These are phyloP conservation scores for Zelopaecilomyces penicillatus DNA, from an alignment of 2,329 filamentous ascomycete genomes.

Conservation along the genomic window DNA sequence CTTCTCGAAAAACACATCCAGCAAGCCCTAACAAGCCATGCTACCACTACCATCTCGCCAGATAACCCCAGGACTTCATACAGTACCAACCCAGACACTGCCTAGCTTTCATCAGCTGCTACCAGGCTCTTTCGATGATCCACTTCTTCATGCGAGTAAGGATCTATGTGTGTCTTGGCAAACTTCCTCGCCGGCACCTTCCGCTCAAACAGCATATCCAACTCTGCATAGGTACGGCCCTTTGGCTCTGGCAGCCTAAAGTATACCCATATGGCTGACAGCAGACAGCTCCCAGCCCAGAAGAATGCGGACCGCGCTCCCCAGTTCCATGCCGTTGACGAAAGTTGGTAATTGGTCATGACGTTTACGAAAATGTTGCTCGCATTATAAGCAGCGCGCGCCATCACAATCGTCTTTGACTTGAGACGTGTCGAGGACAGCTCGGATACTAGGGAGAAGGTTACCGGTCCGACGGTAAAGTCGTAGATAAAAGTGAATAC, in stretches of 20 bases:
- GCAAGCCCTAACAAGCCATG: slow-evolving; percentile 20
- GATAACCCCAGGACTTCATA: too few species aligned
- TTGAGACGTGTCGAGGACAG: slow-evolving; percentile 45
- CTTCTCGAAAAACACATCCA: slow-evolving; percentile 32
- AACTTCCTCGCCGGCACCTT: slow-evolving; percentile 24
- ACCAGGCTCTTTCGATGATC: too few species aligned
- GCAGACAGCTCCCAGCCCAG: slow-evolving; percentile 39
- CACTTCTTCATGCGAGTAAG: too few species aligned
- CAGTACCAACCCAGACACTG: too few species aligned
- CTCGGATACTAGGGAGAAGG: slow-evolving; percentile 44
- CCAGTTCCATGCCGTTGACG: slow-evolving; percentile 38
- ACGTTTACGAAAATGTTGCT: slow-evolving; percentile 43
- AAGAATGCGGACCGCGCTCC: slow-evolving; percentile 39
- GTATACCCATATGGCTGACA: slow-evolving; percentile 41
- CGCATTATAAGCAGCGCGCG: slow-evolving; percentile 34
- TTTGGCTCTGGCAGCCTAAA: slow-evolving; percentile 46
- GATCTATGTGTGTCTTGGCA: slow-evolving; percentile 7
- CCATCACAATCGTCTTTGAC: slow-evolving; percentile 46
- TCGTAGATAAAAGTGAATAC: slow-evolving; percentile 47
- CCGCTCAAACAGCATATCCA: slow-evolving; percentile 25
- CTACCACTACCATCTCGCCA: too few species aligned
- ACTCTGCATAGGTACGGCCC: slow-evolving; percentile 36
- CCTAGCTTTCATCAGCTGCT: too few species aligned
- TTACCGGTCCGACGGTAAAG: slow-evolving; percentile 45
- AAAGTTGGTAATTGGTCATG: slow-evolving; percentile 41